A percentile compares a stretch with the other conserved stretches of the same genome.
Conservation (phyloP, 768 basidiomycete species). For the Gymnopilus dilepis region DNA sequence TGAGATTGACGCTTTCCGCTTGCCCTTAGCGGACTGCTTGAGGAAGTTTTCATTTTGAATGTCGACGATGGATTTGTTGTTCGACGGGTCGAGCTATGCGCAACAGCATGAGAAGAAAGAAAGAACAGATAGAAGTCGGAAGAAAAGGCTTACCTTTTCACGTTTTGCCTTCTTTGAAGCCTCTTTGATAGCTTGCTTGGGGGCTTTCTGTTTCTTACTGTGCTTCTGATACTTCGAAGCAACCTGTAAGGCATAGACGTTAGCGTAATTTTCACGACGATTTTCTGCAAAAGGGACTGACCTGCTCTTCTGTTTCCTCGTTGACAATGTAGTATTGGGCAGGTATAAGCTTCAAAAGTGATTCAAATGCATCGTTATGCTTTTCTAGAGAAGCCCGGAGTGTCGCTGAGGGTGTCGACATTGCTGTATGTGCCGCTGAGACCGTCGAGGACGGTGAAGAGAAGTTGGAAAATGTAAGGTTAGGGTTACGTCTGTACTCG, state of each 20-base stretch:
- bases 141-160: conserved; percentile 66
- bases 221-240: conserved; percentile 83
- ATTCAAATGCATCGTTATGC: conserved; percentile 88
- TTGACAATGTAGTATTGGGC: conserved; percentile 84
- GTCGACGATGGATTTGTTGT: conserved; percentile 78
- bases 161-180: conserved; percentile 87
- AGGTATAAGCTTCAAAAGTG: conserved; percentile 84
- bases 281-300: conserved; percentile 30
- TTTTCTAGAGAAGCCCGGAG: conserved; percentile 72
- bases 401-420: conserved; percentile 53
- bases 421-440: conserved; percentile 26
- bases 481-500: conserved; percentile 24
- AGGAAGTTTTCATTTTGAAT: conserved; percentile 63
- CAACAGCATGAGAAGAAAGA: conserved; percentile 1
- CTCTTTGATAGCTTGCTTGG: conserved; percentile 88
- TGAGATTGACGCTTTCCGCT: conserved; percentile 48
- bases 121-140: conserved; percentile 5
- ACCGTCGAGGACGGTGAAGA: not conserved
- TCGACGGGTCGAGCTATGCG: conserved; percentile 87
- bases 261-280: not conserved
- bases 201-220: conserved; percentile 83
- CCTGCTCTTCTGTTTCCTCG: conserved; percentile 72
- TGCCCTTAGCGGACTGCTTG: conserved; percentile 42
- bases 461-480: conserved; percentile 21
- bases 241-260: conserved; percentile 37